phyloP scores from a whole-genome alignment of 805 yeast genomes.

The Cyberlindnera mrakii region DNA sequence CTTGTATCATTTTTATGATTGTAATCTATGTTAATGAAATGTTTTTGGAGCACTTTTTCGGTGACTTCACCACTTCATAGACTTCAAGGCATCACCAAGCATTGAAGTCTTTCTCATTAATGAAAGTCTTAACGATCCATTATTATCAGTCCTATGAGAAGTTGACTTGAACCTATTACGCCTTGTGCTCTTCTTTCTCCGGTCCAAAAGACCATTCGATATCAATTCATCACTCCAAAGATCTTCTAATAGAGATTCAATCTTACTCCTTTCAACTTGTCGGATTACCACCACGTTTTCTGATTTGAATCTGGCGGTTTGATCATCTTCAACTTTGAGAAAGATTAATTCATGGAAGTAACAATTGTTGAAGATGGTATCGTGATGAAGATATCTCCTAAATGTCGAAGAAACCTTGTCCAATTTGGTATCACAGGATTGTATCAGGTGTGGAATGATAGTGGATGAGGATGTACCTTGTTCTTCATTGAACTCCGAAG shows the following conservation, averaged over 20 bases:
- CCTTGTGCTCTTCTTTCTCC: neutral
- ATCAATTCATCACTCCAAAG: conserved; percentile 29
- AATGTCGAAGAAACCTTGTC: conserved; percentile 5
- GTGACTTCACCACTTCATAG: conserved; percentile 1
- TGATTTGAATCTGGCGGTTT: neutral
- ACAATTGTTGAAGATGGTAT: conserved; percentile 14
- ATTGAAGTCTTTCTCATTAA: conserved; percentile 20
- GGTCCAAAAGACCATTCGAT: neutral
- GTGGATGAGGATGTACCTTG: conserved; percentile 18
- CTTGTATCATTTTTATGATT: neutral
- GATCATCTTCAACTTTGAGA: conserved; percentile 14
- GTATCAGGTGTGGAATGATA: conserved; percentile 15
- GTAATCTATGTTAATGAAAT: neutral
- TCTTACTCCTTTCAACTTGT: conserved; percentile 16
- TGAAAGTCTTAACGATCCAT: conserved; percentile 6
- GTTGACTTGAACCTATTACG: neutral
- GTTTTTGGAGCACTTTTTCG: neutral
- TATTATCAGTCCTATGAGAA: neutral
- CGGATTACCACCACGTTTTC: conserved; percentile 5
- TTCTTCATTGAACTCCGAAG: conserved; percentile 19
- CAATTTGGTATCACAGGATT: conserved; percentile 19
- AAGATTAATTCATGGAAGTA: conserved; percentile 23
- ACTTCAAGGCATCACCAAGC: conserved; percentile 18
- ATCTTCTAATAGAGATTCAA: conserved; percentile 25
- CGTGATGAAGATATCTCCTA: conserved; percentile 3